Evolutionary conservation across 169 alveolate species (phyloP), one percentile per base, ranked within the genome.

Genomic region (Plasmodium falciparum): DNA sequence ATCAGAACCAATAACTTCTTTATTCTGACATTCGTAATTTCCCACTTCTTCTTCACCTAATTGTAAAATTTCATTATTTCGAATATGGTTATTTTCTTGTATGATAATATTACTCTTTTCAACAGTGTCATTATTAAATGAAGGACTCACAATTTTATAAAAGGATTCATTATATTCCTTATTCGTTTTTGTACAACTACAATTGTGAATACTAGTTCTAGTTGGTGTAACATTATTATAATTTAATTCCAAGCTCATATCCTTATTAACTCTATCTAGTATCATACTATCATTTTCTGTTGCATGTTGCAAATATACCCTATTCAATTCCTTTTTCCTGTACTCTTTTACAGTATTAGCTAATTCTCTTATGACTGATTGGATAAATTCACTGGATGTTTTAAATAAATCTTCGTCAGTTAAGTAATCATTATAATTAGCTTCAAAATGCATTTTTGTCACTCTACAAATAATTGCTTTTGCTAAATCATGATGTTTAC

Each of bases 391-490:
- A 54, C 85, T 86, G 4, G 92, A 71, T 6, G 74, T 39, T 56
- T 86, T 86, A 71, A 61, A 73, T 59, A 86, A 24, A 52, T 86
- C 88, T 24, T 73, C 88, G 2, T 86, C 88, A 45, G 75, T 50
- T 54, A 86, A 15, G 7, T 75, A 70, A 22, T 86, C 88, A 72
- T 86, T 73, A 66, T 72, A 71, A 26, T 86, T 86, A n/a, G 92
- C 11, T 52, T 86, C 78, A 52, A 86, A 86, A 54, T 86, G 92
- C 88, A 72, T 45, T 56, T 86, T 86, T 29, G 92, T 86, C 13
- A 86, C 72, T 73, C 92, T 71, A 50, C 92, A 86, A 20, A 86
- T 86, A 26, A 86, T 54, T 49, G 92, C 86, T 22, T 86, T 70
- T 39, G 92, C 88, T 43, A 86, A 72, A 73, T 86, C 88, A 8